Evolutionary conservation across 805 yeast species (phyloP).

Genomic region (Ogataea thermomethanolica): DNA sequence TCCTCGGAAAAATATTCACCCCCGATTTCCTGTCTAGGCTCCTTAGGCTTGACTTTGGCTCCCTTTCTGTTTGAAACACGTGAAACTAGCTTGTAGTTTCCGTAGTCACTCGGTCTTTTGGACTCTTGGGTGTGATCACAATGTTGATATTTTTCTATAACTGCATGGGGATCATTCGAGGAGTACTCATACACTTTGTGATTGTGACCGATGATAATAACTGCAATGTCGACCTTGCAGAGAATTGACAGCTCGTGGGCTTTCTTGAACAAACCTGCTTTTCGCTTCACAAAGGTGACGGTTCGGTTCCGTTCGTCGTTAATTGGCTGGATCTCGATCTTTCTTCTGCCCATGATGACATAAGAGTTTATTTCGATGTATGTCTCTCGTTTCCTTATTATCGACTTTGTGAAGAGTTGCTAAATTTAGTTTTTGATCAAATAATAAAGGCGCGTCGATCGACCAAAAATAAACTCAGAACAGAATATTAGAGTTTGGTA

Average conservation of each 20-base stretch:
- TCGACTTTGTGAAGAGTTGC: constrained; percentile 10
- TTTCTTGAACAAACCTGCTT: constrained; percentile 88
- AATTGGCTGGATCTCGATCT: constrained; percentile 89
- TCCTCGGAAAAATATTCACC: neutral
- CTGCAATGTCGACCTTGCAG: constrained; percentile 91
- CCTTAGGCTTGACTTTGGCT: constrained; percentile 10
- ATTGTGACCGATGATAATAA: constrained; percentile 79
- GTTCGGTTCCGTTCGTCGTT: constrained; percentile 83
- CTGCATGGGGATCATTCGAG: constrained; percentile 57
- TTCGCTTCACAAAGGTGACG: constrained; percentile 87
- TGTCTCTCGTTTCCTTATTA: constrained; percentile 1
- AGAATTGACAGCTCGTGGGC: constrained; percentile 84
- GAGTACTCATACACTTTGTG: constrained; percentile 83
- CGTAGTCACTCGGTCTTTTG: constrained; percentile 65
- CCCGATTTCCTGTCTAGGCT: neutral
- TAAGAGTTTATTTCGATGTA: constrained; percentile 2
- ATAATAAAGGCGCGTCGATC: constrained; percentile 6
- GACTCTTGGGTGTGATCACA: constrained; percentile 44
- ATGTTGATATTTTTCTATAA: constrained; percentile 40
- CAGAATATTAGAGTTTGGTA: constrained; percentile 2
- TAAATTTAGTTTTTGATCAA: constrained; percentile 9
- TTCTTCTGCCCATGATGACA: constrained; percentile 85
- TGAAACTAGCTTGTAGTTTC: constrained; percentile 45
- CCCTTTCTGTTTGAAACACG: constrained; percentile 24
- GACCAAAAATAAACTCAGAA: constrained; percentile 4